A percentile compares a stretch with the other conserved stretches of the same genome.
phyloP scores from a whole-genome alignment of 306 rosid genomes.

The Purshia tridentata region DNA sequence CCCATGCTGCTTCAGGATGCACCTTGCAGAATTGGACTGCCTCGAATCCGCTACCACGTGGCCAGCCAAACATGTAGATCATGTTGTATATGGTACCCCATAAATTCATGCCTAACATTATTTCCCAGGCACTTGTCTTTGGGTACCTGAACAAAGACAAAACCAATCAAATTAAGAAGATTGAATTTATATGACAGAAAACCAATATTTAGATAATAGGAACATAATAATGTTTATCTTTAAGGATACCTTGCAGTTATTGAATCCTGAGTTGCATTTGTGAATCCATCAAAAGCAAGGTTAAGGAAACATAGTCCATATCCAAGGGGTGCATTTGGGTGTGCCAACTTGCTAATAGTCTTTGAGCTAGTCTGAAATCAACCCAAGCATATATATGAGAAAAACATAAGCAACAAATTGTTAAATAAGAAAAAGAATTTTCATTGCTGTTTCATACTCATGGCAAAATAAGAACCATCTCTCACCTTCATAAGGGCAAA shows the following conservation, averaged over 20 bases:
- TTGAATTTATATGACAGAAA: not conserved
- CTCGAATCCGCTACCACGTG: constrained; percentile 66
- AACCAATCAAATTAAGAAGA: not conserved
- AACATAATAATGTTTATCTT: not conserved
- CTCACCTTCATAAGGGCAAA: constrained; percentile 91
- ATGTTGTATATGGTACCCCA: constrained; percentile 96
- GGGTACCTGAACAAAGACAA: constrained; percentile 58
- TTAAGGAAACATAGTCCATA: constrained; percentile 90
- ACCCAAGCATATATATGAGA: constrained; percentile 21
- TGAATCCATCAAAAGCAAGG: constrained; percentile 98
- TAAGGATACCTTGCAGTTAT: constrained; percentile 59
- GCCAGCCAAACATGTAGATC: constrained; percentile 93
- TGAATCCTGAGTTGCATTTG: constrained; percentile 99
- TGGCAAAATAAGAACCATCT: not conserved
- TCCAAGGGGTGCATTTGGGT: constrained; percentile 97
- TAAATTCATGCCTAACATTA: constrained; percentile 96
- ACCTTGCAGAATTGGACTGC: constrained; percentile 77
- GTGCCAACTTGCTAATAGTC: constrained; percentile 85
- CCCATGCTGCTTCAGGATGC: constrained; percentile 96
- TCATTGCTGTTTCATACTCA: not conserved
- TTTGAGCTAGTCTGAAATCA: constrained; percentile 85
- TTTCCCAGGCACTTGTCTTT: constrained; percentile 94
- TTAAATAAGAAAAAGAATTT: not conserved
- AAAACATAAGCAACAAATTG: not conserved
- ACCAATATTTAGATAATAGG: not conserved